These are phyloP conservation scores for Acidiella bohemica DNA, from an alignment of 495 filamentous ascomycete genomes.

Conservation along the genomic window DNA sequence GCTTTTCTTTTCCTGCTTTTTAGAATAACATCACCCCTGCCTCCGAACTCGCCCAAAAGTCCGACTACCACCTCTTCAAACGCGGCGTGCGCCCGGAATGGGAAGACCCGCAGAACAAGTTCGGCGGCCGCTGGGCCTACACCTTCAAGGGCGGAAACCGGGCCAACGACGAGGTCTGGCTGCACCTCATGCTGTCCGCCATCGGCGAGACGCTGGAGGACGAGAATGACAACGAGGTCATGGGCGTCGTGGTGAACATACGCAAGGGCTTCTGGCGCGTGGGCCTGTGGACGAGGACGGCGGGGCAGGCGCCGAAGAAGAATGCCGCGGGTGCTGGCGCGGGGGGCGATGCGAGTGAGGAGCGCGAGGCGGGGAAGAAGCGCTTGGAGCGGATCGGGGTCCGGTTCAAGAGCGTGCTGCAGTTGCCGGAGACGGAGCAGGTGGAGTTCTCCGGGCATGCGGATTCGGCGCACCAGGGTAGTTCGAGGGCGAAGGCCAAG, in stretches of 20 bases:
- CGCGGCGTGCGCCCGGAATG: slow-evolving; percentile 91
- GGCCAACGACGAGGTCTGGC: slow-evolving; percentile 87
- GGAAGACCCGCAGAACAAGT: slow-evolving; percentile 97
- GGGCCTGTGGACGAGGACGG: slow-evolving; percentile 82
- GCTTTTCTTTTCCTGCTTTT: too few species aligned
- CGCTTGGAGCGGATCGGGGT: slow-evolving; percentile 68
- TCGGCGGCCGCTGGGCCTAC: slow-evolving; percentile 96
- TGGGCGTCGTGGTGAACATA: slow-evolving; percentile 98
- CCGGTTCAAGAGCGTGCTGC: slow-evolving; percentile 81
- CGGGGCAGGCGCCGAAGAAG: slow-evolving; percentile 66
- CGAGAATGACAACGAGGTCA: slow-evolving; percentile 82
- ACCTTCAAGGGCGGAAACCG: slow-evolving; percentile 94
- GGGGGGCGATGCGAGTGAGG: not conserved
- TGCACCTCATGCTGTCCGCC: slow-evolving; percentile 88
- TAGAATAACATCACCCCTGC: slow-evolving; percentile 98
- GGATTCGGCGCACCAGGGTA: slow-evolving; percentile 80
- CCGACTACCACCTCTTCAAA: slow-evolving; percentile 99
- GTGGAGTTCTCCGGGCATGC: slow-evolving; percentile 97
- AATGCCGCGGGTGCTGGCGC: slow-evolving; percentile 36
- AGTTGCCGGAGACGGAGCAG: slow-evolving; percentile 55
- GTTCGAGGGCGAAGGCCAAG: slow-evolving; percentile 91
- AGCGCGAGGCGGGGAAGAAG: slow-evolving; percentile 33
- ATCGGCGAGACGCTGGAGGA: slow-evolving; percentile 97
- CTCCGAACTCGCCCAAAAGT: slow-evolving; percentile 89
- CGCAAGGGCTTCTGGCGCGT: slow-evolving; percentile 96